These are phyloP conservation scores for Teunomyces tritomae DNA, from an alignment of 805 yeast genomes.

Conservation along the genomic window DNA sequence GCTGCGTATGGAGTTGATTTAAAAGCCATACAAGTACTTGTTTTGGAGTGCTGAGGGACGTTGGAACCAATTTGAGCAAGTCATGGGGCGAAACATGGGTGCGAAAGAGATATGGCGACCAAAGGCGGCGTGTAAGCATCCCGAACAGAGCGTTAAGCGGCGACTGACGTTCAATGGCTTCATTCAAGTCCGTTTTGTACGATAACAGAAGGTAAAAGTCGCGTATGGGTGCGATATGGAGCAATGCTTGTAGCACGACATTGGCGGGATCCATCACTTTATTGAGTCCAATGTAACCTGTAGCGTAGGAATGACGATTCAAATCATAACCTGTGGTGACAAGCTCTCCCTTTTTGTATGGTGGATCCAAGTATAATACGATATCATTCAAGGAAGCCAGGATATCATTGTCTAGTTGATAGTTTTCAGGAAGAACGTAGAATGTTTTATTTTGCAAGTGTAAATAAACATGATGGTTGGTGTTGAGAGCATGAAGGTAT, in stretches of 20 bases:
- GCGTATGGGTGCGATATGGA: conserved; percentile 54
- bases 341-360: conserved; percentile 26
- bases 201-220: conserved; percentile 19
- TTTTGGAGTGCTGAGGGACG: conserved; percentile 43
- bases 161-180: conserved; percentile 11
- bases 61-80: conserved; percentile 48
- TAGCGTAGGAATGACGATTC: conserved; percentile 44
- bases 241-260: conserved; percentile 52
- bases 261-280: conserved; percentile 51
- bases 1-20: conserved; percentile 43
- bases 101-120: conserved; percentile 61
- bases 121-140: conserved; percentile 52
- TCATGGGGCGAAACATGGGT: conserved; percentile 69
- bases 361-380: conserved; percentile 51
- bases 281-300: conserved; percentile 68
- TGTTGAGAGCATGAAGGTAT: conserved; percentile 61
- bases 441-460: conserved; percentile 49
- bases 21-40: conserved; percentile 56
- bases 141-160: conserved; percentile 44
- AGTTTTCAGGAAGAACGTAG: conserved; percentile 64
- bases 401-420: conserved; percentile 24
- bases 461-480: conserved; percentile 61
- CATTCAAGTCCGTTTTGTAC: conserved; percentile 20
- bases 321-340: conserved; percentile 42
- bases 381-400: conserved; percentile 46